phyloP scores from a whole-genome alignment of 2,329 filamentous ascomycete species.

The Penicillium sp. region DNA sequence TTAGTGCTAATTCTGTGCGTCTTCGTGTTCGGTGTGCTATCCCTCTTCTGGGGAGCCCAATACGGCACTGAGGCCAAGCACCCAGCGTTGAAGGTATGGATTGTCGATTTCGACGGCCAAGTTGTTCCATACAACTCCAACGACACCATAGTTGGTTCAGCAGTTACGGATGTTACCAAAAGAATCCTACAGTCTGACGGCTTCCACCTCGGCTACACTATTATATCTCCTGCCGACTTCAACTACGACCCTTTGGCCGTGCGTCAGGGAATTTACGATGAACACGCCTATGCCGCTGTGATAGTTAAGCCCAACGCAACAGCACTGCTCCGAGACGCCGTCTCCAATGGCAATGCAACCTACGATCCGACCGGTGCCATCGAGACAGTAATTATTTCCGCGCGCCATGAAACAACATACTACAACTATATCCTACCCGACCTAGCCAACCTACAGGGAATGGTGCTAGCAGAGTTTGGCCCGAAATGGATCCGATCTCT shows the following conservation, averaged over 20 bases:
- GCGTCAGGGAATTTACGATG: constrained; percentile 58
- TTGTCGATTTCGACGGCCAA: constrained; percentile 63
- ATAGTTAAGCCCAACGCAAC: constrained; percentile 63
- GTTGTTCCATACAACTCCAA: constrained; percentile 50
- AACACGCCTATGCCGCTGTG: constrained; percentile 59
- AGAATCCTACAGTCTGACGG: constrained; percentile 39
- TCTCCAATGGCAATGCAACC: constrained; percentile 53
- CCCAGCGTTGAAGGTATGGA: constrained; percentile 50
- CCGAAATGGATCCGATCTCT: constrained; percentile 37
- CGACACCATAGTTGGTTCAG: constrained; percentile 56
- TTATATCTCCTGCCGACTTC: constrained; percentile 51
- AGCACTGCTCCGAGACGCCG: constrained; percentile 53
- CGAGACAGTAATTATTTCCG: constrained; percentile 55
- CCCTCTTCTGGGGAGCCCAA: constrained; percentile 61
- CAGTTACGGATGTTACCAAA: constrained; percentile 47
- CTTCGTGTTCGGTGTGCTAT: constrained; percentile 57
- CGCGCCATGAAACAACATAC: constrained; percentile 56
- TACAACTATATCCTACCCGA: constrained; percentile 54
- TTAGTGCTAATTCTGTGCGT: constrained; percentile 46
- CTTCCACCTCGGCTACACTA: constrained; percentile 50
- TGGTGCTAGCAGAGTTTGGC: constrained; percentile 50
- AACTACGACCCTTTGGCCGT: constrained; percentile 56
- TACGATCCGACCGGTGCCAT: constrained; percentile 61
- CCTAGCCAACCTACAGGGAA: constrained; percentile 46
- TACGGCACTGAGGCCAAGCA: constrained; percentile 51